A percentile compares a stretch with the other conserved stretches of the same genome.
These are phyloP conservation scores for Coemansia sp. DNA, from an alignment of 192 early-diverging fungal species.

Conservation along the genomic window DNA sequence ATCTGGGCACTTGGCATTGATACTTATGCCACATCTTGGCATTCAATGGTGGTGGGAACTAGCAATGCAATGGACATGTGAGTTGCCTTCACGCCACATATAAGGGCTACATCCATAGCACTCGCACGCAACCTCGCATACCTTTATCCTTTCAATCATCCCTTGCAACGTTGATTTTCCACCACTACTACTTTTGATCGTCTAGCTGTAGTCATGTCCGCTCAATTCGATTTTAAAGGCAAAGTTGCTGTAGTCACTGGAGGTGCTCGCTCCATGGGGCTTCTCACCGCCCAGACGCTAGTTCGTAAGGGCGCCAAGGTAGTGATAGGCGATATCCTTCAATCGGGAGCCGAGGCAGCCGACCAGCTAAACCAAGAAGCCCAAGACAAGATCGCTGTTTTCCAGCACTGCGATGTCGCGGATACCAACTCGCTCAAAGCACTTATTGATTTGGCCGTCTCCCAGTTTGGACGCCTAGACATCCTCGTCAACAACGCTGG, in stretches of 20 bases:
- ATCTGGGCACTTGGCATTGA: neutral
- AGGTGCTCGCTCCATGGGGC: slow-evolving; percentile 64
- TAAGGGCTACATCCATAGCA: neutral
- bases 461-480: slow-evolving; percentile 59
- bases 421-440: slow-evolving; percentile 24
- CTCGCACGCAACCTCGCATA: neutral
- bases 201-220: neutral
- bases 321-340: slow-evolving; percentile 59
- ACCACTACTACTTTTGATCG: neutral
- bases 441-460: slow-evolving; percentile 50
- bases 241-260: slow-evolving; percentile 71
- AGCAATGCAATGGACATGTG: neutral
- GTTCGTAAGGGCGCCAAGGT: slow-evolving; percentile 60
- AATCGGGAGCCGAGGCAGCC: slow-evolving; percentile 13
- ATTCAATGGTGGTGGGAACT: neutral
- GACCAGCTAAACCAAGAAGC: slow-evolving; percentile 39
- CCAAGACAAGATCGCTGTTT: slow-evolving; percentile 38
- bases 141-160: neutral
- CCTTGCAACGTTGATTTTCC: neutral
- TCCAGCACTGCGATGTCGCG: slow-evolving; percentile 58
- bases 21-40: neutral
- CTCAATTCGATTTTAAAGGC: slow-evolving; percentile 28
- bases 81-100: neutral
- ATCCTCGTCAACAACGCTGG: slow-evolving; percentile 65
- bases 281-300: slow-evolving; percentile 55